phyloP scores from a whole-genome alignment of 2,329 filamentous ascomycete species.

The Phoma sp. region DNA sequence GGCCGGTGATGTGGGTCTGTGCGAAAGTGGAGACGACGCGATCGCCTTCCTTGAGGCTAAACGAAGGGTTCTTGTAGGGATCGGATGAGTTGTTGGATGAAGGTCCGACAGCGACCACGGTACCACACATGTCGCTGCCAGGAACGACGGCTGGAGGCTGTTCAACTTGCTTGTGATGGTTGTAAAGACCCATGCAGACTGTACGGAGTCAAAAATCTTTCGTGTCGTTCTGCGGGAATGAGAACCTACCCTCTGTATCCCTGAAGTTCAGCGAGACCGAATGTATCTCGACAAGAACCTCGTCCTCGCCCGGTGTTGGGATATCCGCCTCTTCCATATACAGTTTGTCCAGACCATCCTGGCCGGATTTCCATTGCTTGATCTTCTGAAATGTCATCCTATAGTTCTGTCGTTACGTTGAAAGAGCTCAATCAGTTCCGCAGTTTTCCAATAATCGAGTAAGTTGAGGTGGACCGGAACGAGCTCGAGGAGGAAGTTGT shows the following conservation, averaged over 20 bases:
- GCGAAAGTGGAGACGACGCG: conserved; percentile 72
- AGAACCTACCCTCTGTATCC: conserved; percentile 53
- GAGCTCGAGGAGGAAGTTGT: conserved; percentile 12
- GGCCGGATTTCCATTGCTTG: conserved; percentile 52
- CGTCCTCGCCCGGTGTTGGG: conserved; percentile 46
- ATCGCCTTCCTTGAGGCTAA: conserved; percentile 56
- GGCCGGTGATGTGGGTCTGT: conserved; percentile 62
- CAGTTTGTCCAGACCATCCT: conserved; percentile 53
- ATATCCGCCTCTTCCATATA: conserved; percentile 42
- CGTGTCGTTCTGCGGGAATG: too few species aligned
- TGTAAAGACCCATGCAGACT: conserved; percentile 72
- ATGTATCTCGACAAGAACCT: conserved; percentile 59
- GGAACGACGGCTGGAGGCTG: conserved; percentile 60
- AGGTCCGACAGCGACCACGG: conserved; percentile 59
- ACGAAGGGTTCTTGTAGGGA: conserved; percentile 54
- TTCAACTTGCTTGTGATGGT: conserved; percentile 65
- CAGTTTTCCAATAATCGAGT: conserved; percentile 12
- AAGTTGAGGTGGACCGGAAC: conserved; percentile 14
- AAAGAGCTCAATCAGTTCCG: conserved; percentile 10
- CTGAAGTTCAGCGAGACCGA: conserved; percentile 63
- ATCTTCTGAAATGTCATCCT: conserved; percentile 38
- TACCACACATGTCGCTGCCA: conserved; percentile 74
- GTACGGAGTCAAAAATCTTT: not conserved
- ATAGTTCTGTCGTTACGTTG: conserved; percentile 11
- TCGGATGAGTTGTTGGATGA: conserved; percentile 46